Conservation (phyloP, 306 rosid genomes). For the Cyamopsis tetragonoloba region DNA sequence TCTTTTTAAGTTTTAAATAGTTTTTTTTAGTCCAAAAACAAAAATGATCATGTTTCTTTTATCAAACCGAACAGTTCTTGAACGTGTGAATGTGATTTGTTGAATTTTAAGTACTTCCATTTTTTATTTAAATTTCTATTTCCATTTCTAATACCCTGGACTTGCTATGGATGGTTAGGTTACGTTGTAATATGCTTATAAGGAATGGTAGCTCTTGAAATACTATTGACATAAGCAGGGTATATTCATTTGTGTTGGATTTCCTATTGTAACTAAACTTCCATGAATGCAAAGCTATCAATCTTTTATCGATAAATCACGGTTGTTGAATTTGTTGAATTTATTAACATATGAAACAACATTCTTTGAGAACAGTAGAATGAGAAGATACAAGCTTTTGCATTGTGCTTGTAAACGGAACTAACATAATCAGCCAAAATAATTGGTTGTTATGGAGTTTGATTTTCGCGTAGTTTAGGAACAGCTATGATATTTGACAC, state of each 20-base stretch:
- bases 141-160: not conserved
- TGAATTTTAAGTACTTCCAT: not conserved
- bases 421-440: too few relatives aligned
- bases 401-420: too few relatives aligned
- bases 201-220: not conserved
- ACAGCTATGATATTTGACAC: too few relatives aligned
- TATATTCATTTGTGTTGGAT: not conserved
- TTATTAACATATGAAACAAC: not conserved
- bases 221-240: not conserved
- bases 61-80: too few relatives aligned
- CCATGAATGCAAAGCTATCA: not conserved
- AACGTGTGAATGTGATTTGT: not conserved
- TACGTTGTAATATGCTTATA: not conserved
- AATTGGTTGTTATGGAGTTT: too few relatives aligned
- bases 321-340: not conserved
- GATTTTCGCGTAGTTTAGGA: too few relatives aligned
- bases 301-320: not conserved
- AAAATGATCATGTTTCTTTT: too few relatives aligned
- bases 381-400: too few relatives aligned
- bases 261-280: not conserved
- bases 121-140: not conserved
- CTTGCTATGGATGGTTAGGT: not conserved
- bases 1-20: too few relatives aligned
- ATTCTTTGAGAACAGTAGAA: not conserved
- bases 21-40: too few relatives aligned